A percentile compares a stretch with the other conserved stretches of the same genome.
Evolutionary conservation across 2,329 filamentous ascomycete species (phyloP).

Genomic region (Pyrenochaeta sp.): DNA sequence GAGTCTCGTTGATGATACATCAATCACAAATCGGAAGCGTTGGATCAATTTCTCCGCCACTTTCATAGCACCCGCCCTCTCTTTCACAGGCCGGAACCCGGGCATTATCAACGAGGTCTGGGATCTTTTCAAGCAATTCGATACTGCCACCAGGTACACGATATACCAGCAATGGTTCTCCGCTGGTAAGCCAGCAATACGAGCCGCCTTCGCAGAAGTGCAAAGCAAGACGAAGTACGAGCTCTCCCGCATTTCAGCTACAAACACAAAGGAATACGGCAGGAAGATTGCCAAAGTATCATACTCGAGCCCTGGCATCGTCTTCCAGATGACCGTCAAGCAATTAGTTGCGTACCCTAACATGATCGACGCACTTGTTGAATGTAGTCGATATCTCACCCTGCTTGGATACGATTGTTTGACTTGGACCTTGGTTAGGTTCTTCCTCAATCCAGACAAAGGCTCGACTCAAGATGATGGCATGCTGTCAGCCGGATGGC

Average conservation of each 20-base stretch:
- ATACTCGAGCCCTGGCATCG: slow-evolving; percentile 86
- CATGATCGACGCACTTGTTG: slow-evolving; percentile 91
- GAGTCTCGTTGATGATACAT: slow-evolving; percentile 75
- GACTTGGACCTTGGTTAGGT: slow-evolving; percentile 88
- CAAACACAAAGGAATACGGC: slow-evolving; percentile 86
- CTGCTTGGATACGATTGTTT: slow-evolving; percentile 91
- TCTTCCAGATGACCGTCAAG: slow-evolving; percentile 86
- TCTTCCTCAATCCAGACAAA: slow-evolving; percentile 66
- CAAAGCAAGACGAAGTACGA: slow-evolving; percentile 82
- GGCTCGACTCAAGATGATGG: slow-evolving; percentile 70
- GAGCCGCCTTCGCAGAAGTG: slow-evolving; percentile 78
- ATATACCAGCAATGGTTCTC: slow-evolving; percentile 93
- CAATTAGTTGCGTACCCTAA: slow-evolving; percentile 96
- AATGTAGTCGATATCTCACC: slow-evolving; percentile 94
- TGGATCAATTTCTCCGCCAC: slow-evolving; percentile 88
- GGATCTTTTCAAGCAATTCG: slow-evolving; percentile 80
- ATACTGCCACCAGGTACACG: slow-evolving; percentile 78
- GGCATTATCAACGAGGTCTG: slow-evolving; percentile 87
- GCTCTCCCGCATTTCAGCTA: slow-evolving; percentile 88
- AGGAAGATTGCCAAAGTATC: slow-evolving; percentile 91
- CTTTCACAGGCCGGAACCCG: slow-evolving; percentile 84
- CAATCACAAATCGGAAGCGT: slow-evolving; percentile 73
- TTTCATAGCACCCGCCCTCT: slow-evolving; percentile 86
- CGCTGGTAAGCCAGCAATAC: slow-evolving; percentile 69
- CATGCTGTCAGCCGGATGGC: slow-evolving; percentile 87